A percentile compares a stretch with the other conserved stretches of the same genome.
Conservation (phyloP, 768 basidiomycete species). For the Pleurotus djamor region DNA sequence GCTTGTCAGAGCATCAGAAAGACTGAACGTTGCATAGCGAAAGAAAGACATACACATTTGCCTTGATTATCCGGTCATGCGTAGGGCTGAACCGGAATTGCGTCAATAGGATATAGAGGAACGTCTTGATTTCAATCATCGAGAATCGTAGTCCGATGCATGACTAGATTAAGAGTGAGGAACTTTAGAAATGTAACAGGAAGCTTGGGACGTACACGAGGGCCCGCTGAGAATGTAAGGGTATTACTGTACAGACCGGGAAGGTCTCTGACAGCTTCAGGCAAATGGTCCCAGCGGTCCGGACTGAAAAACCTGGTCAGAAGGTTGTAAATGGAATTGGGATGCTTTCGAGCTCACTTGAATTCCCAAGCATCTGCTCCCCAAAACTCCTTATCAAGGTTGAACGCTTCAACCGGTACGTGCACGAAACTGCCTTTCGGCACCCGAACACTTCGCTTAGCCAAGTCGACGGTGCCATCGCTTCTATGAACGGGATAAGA, state of each 20-base stretch:
- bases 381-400: constrained; percentile 76
- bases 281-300: constrained; percentile 78
- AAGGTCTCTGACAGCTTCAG: constrained; percentile 60
- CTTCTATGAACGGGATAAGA: constrained; percentile 53
- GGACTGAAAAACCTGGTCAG: constrained; percentile 43
- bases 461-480: constrained; percentile 42
- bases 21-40: not conserved
- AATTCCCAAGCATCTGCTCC: constrained; percentile 82
- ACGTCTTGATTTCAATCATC: constrained; percentile 79
- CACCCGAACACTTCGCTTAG: constrained; percentile 43
- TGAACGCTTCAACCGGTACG: constrained; percentile 78
- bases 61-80: constrained; percentile 49
- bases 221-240: constrained; percentile 78
- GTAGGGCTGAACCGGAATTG: constrained; percentile 62
- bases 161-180: constrained; percentile 43
- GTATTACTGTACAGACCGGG: constrained; percentile 75
- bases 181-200: not conserved
- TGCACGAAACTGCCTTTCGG: constrained; percentile 75
- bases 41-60: constrained; percentile 54
- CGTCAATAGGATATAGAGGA: constrained; percentile 68
- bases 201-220: constrained; percentile 51
- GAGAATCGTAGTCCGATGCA: constrained; percentile 85
- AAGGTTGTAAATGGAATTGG: not conserved
- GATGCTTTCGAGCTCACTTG: constrained; percentile 42
- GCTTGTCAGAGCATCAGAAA: constrained; percentile 29